Evolutionary conservation across 192 early-diverging fungal species (phyloP).

Genomic region (Backusella liffmaniae): DNA sequence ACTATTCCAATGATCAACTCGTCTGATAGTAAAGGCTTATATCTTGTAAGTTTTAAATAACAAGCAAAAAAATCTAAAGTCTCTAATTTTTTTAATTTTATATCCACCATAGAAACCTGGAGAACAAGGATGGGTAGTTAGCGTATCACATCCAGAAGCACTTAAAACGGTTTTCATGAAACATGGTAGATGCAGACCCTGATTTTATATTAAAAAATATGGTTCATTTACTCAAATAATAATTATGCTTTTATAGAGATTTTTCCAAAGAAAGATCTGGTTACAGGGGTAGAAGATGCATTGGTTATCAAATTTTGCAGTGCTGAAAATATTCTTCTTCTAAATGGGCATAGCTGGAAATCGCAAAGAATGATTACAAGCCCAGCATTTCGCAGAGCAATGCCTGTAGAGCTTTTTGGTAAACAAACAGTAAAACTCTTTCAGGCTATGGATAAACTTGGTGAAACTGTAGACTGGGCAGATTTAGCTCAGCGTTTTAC

Average conservation of each 20-base stretch:
- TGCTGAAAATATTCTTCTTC: not conserved
- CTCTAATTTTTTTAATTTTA: no score
- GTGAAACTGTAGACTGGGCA: not conserved
- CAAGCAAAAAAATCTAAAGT: no score
- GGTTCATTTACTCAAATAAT: not conserved
- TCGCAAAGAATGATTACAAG: conserved; percentile 12
- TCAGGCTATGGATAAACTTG: not conserved
- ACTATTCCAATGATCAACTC: not conserved
- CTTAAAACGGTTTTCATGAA: not conserved
- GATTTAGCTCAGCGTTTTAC: not conserved
- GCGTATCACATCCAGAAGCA: not conserved
- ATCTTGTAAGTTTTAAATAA: not conserved
- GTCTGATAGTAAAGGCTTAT: not conserved
- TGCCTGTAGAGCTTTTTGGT: conserved; percentile 30
- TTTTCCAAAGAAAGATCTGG: not conserved
- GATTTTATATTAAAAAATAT: not conserved
- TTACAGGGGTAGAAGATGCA: not conserved
- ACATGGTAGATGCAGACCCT: not conserved
- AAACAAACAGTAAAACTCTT: conserved; percentile 16
- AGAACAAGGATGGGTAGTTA: not conserved
- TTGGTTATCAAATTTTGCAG: not conserved
- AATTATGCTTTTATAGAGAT: not conserved
- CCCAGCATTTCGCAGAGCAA: conserved; percentile 33
- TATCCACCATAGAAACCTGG: not conserved
- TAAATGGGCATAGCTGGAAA: not conserved